Evolutionary conservation across 2,329 filamentous ascomycete species (phyloP).

Genomic region (Fusarium albidum): DNA sequence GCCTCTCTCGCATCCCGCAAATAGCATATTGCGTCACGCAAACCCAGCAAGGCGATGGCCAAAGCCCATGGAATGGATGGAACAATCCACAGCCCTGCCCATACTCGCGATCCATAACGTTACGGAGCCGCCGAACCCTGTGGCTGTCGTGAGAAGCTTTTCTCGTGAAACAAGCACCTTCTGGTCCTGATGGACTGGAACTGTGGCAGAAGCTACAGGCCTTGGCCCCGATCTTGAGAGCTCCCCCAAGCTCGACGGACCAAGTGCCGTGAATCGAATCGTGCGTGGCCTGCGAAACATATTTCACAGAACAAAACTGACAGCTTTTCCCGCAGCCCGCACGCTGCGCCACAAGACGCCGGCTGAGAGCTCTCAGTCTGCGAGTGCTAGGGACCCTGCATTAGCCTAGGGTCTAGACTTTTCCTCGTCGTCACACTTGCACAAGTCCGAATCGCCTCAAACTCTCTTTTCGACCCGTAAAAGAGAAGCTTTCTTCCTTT

Average conservation of each 20-base stretch:
- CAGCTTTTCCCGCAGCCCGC: constrained; percentile 3
- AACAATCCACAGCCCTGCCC: neutral
- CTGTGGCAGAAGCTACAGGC: constrained; percentile 6
- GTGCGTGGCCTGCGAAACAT: neutral
- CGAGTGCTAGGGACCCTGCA: constrained; percentile 11
- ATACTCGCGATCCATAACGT: neutral
- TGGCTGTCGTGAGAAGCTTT: neutral
- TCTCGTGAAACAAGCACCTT: neutral
- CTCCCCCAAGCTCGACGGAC: neutral
- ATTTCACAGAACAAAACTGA: neutral
- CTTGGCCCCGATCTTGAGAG: neutral
- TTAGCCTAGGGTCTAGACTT: constrained; percentile 9
- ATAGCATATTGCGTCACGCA: neutral
- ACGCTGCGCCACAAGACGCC: constrained; percentile 19
- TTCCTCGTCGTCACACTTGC: constrained; percentile 6
- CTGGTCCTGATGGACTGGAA: neutral
- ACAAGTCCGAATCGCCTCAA: constrained; percentile 17
- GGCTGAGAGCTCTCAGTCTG: constrained; percentile 10
- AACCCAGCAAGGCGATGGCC: neutral
- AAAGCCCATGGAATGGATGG: neutral
- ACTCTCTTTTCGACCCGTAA: constrained; percentile 1
- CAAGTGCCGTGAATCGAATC: neutral
- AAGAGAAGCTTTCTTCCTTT: neutral
- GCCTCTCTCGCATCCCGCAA: neutral
- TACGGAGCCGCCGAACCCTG: constrained; percentile 3